phyloP scores from a whole-genome alignment of 257 asterid species.

The Salvia miltiorrhiza region DNA sequence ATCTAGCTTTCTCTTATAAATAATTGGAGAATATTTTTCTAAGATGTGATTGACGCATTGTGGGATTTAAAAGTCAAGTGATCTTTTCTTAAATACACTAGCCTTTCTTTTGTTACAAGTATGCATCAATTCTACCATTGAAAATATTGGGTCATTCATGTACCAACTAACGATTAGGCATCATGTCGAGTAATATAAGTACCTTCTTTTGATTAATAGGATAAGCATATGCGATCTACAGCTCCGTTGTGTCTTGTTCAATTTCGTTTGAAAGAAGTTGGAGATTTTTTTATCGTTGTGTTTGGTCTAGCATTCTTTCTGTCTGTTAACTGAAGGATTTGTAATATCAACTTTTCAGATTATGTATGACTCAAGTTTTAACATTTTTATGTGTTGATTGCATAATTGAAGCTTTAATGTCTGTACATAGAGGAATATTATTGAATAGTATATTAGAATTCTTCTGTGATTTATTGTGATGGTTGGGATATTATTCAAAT shows the following conservation, averaged over 20 bases:
- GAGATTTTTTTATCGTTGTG: neutral
- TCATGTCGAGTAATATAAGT: too few species aligned
- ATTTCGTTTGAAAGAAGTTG: neutral
- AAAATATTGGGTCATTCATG: too few species aligned
- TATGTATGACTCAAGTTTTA: neutral
- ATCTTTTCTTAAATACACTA: neutral
- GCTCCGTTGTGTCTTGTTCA: neutral
- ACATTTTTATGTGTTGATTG: neutral
- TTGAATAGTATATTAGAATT: neutral
- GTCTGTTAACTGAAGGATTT: neutral
- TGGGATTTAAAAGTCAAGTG: too few species aligned
- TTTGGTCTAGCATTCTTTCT: neutral
- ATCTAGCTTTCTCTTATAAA: neutral
- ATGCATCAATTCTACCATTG: neutral
- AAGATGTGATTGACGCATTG: too few species aligned
- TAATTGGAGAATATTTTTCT: too few species aligned
- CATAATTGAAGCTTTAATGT: neutral
- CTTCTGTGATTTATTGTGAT: neutral
- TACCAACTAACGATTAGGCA: too few species aligned
- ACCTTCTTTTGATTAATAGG: neutral
- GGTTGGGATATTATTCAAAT: neutral
- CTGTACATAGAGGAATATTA: too few species aligned
- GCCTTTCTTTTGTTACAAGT: neutral
- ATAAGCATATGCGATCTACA: neutral
- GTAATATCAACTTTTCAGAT: neutral